Conservation (phyloP, 2,329 filamentous ascomycete species). For the Epichloe uncinata region DNA sequence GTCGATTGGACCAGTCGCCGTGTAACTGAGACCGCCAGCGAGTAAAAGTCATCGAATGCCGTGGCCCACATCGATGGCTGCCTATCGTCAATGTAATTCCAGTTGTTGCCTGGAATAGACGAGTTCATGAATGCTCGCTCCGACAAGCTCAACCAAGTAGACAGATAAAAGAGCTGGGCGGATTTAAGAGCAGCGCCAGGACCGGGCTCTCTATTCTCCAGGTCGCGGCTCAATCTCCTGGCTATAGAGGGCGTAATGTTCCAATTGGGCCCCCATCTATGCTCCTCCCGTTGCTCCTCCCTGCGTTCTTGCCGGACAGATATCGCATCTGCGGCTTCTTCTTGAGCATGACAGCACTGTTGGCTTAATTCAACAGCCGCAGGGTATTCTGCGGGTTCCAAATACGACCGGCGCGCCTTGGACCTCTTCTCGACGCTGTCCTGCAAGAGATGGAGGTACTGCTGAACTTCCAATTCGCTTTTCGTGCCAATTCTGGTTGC, state of each 20-base stretch:
- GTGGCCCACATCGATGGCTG: slow-evolving; percentile 61
- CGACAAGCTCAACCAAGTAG: slow-evolving; percentile 50
- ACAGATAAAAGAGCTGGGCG: slow-evolving; percentile 42
- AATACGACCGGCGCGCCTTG: slow-evolving; percentile 16
- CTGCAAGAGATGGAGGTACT: slow-evolving; percentile 53
- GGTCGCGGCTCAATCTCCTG: slow-evolving; percentile 13
- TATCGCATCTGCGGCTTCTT: slow-evolving; percentile 54
- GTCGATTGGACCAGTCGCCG: slow-evolving; percentile 55
- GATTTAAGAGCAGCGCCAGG: slow-evolving; percentile 27
- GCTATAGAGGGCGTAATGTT: slow-evolving; percentile 38
- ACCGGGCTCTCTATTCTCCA: neutral
- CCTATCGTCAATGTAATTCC: slow-evolving; percentile 46
- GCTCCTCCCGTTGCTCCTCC: slow-evolving; percentile 46
- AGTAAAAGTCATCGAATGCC: slow-evolving; percentile 63
- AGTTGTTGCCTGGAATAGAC: slow-evolving; percentile 48
- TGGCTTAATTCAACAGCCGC: slow-evolving; percentile 60
- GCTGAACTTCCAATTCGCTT: slow-evolving; percentile 56
- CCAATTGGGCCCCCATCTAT: slow-evolving; percentile 52
- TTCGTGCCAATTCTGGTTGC: slow-evolving; percentile 55
- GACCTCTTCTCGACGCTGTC: slow-evolving; percentile 28
- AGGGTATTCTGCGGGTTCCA: slow-evolving; percentile 45
- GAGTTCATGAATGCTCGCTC: slow-evolving; percentile 65
- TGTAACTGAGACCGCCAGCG: slow-evolving; percentile 53
- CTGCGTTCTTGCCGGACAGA: slow-evolving; percentile 48
- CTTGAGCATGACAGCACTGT: slow-evolving; percentile 51